phyloP scores from a whole-genome alignment of 768 basidiomycete species.

The Boletus pseudopeckii region DNA sequence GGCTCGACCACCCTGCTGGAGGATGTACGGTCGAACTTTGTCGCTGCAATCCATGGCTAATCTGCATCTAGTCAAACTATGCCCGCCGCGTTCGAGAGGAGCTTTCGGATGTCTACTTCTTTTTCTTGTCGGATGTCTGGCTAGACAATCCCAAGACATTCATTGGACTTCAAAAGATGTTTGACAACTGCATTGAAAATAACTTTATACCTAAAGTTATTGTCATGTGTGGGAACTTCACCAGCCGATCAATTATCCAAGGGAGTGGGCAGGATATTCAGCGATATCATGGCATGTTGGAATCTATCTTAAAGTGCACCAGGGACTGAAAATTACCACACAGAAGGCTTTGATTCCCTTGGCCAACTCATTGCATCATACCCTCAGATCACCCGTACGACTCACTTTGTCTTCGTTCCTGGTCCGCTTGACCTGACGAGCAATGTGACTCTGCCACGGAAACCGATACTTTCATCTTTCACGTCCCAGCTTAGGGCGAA shows the following conservation, averaged over 20 bases:
- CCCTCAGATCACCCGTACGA: slow-evolving; percentile 67
- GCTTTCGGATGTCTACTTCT: slow-evolving; percentile 76
- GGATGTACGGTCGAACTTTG: slow-evolving; percentile 58
- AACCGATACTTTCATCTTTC: slow-evolving; percentile 75
- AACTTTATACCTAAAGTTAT: slow-evolving; percentile 86
- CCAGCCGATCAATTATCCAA: slow-evolving; percentile 73
- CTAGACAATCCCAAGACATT: slow-evolving; percentile 86
- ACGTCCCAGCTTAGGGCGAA: slow-evolving; percentile 63
- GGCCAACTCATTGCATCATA: slow-evolving; percentile 84
- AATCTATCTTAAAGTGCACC: not conserved
- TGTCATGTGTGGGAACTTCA: slow-evolving; percentile 94
- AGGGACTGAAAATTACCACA: slow-evolving; percentile 1
- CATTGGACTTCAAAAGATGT: slow-evolving; percentile 74
- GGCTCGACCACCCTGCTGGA: slow-evolving; percentile 87
- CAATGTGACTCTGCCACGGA: slow-evolving; percentile 77
- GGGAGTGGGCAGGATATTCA: slow-evolving; percentile 77
- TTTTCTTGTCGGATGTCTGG: slow-evolving; percentile 95
- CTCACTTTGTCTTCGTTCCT: slow-evolving; percentile 93
- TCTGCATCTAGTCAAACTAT: slow-evolving; percentile 52
- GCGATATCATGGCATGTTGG: slow-evolving; percentile 71
- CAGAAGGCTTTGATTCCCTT: slow-evolving; percentile 84
- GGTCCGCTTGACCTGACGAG: slow-evolving; percentile 88
- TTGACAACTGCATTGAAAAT: slow-evolving; percentile 86
- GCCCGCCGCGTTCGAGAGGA: slow-evolving; percentile 63
- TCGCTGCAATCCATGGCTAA: not conserved